Evolutionary conservation across 2,329 filamentous ascomycete genomes (phyloP), one percentile per base, ranked within the genome.

Genomic region (Pyrenophora teres): DNA sequence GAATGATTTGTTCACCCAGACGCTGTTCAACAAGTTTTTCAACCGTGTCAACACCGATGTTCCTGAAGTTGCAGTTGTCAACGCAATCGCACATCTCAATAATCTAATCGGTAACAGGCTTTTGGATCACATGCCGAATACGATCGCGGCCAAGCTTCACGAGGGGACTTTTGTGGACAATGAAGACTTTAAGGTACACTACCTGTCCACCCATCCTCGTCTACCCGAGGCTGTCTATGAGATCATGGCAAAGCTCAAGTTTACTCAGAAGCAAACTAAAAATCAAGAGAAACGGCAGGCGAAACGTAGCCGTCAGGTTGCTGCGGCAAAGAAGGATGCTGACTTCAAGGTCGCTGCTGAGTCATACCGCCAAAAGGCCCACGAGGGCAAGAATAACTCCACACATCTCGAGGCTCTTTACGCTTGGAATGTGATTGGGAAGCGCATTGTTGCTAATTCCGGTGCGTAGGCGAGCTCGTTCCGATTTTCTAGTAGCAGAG

Each of bases 101-200:
- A 54, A 43, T 8, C 46, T 44, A 4, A 47, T 41, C 2, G 41
- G 46, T 0, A 7, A 50, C 38, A 54, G 46, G 15, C 27, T 54
- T 9, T 50, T 41, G 23, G 40, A 50, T n/a, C 46, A 50, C 15
- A 54, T 54, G 41, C n/a, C 46, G 6, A 27, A 50, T 6, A 50
- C 38, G 5, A 50, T 46, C 8, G 45, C 44, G 1, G 38, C 15
- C 2, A 42, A 46, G 38, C 30, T 50, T 12, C 25, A 36, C 32
- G 40, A 52, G 8, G 15, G 32, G 5, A 44, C 46, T 2, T 40
- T 52, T 5, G 30, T 31, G 2, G 30, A 47, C 3, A 27, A 40
- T 6, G 40, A 33, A 3, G 45, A 19, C 2, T 52, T 52, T 21
- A 37, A 41, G 40, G 1, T 13, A 3, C 3, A 23, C 3, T 52